phyloP scores from a whole-genome alignment of 2,329 filamentous ascomycete genomes.

The Proliferodiscus dingleyae region DNA sequence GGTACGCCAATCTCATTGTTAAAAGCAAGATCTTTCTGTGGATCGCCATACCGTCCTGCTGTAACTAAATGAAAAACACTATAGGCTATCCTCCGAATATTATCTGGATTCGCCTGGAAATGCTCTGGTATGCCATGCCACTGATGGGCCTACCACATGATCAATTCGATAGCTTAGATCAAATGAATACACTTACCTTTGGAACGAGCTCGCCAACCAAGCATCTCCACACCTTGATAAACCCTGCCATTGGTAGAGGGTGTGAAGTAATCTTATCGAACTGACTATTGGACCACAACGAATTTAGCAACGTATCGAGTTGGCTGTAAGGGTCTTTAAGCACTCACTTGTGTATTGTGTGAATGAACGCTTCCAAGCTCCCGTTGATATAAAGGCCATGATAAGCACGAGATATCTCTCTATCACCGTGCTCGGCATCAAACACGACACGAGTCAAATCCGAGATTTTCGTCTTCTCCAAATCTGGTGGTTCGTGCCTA shows the following conservation, averaged over 20 bases:
- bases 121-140: not conserved
- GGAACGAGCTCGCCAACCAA: not conserved
- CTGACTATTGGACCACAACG: slow-evolving; percentile 2
- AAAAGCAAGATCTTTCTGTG: not conserved
- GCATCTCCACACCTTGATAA: not conserved
- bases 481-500: not conserved
- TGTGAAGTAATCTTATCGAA: not conserved
- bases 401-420: slow-evolving; percentile 13
- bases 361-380: slow-evolving; percentile 5
- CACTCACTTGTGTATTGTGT: slow-evolving; percentile 7
- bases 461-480: slow-evolving; percentile 1
- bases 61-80: not conserved
- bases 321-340: not conserved
- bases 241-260: not conserved
- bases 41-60: not conserved
- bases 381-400: slow-evolving; percentile 9
- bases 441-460: slow-evolving; percentile 1
- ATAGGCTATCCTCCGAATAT: not conserved
- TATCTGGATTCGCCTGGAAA: not conserved
- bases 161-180: not conserved
- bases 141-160: not conserved
- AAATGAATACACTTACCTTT: not conserved
- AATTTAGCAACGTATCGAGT: not conserved
- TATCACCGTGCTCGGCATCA: slow-evolving; percentile 8
- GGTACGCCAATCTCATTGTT: not conserved